Percentiles rank a stretch among this genome's conserved stretches.
Conservation (phyloP, 371 early-diverging fungal species). For the Lichtheimia hyalospora region DNA sequence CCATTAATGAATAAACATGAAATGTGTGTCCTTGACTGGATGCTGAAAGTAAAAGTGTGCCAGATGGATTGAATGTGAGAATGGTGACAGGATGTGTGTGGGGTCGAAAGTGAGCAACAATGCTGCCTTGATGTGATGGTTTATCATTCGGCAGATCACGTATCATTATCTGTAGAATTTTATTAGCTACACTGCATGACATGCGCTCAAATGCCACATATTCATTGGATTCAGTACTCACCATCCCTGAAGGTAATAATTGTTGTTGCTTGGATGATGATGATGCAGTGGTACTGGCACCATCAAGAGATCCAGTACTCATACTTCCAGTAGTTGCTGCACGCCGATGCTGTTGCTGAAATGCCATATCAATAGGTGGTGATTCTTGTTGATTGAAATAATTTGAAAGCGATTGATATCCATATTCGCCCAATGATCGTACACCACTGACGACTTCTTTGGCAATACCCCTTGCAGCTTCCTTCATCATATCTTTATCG, state of each 20-base stretch:
- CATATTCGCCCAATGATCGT: conserved; percentile 57
- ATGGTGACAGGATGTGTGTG: conserved; percentile 70
- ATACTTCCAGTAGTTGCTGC: neutral
- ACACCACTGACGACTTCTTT: conserved; percentile 75
- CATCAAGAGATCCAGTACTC: too few relatives aligned
- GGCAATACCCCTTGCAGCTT: conserved; percentile 64
- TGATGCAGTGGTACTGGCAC: neutral
- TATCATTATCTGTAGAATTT: conserved; percentile 47
- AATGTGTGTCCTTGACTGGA: conserved; percentile 75
- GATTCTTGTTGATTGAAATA: conserved; percentile 29
- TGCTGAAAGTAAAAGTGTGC: conserved; percentile 69
- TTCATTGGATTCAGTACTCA: neutral
- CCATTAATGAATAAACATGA: conserved; percentile 59
- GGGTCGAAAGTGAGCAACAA: conserved; percentile 69
- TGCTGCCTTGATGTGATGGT: conserved; percentile 10
- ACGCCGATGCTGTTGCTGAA: neutral
- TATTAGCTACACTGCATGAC: neutral
- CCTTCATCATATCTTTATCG: conserved; percentile 49
- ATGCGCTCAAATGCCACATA: too few relatives aligned
- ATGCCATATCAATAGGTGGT: neutral
- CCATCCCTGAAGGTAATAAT: conserved; percentile 36
- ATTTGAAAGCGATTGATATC: conserved; percentile 47
- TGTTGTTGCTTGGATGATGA: neutral
- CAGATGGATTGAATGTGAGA: conserved; percentile 63
- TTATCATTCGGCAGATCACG: conserved; percentile 31